phyloP scores from a whole-genome alignment of 78 protist genomes.

The Protostelium mycophagum region DNA sequence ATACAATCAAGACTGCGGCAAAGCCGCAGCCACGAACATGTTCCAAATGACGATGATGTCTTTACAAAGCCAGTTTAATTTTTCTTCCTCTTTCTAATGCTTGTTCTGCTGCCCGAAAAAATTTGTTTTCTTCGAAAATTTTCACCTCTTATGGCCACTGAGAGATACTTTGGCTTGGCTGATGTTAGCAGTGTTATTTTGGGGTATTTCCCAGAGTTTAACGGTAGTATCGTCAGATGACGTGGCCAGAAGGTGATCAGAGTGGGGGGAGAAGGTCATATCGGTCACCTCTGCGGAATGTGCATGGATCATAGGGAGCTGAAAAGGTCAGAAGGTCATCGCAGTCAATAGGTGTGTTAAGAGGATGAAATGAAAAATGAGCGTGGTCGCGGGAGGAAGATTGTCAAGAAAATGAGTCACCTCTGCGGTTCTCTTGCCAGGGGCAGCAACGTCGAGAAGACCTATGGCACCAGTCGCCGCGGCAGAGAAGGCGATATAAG shows the following conservation, averaged over 20 bases:
- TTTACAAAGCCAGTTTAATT: no score
- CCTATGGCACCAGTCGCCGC: background rate
- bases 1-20: no score
- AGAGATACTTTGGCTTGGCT: background rate
- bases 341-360: no score
- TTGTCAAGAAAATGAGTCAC: background rate
- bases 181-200: background rate
- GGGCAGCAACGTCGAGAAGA: background rate
- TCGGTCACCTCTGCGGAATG: conserved; percentile 36
- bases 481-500: background rate
- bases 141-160: conserved; percentile 34
- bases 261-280: conserved; percentile 58
- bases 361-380: no score
- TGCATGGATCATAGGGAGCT: conserved; percentile 34
- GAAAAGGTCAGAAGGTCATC: no score
- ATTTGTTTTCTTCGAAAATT: no score
- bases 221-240: conserved; percentile 61
- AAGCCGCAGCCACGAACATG: no score
- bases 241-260: conserved; percentile 30
- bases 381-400: no score
- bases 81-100: no score
- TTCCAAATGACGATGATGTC: no score
- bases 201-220: conserved; percentile 30
- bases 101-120: no score
- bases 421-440: background rate